A percentile compares a stretch with the other conserved stretches of the same genome.
Evolutionary conservation across 2,329 filamentous ascomycete genomes (phyloP).

Genomic region (Juglanconis oblonga): DNA sequence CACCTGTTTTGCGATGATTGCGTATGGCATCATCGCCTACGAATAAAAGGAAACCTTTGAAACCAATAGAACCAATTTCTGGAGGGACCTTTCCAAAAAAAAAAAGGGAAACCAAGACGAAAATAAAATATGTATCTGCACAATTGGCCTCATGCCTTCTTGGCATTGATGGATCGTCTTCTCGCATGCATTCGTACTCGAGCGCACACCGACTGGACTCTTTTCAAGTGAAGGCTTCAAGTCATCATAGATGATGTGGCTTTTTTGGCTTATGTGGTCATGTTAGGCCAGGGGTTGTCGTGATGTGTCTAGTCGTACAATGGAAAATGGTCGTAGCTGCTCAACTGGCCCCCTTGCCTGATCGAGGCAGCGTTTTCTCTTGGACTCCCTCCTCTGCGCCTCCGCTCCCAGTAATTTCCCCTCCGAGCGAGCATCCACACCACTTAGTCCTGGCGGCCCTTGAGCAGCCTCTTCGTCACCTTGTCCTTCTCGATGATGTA

Average conservation of each 20-base stretch:
- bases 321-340: conserved; percentile 17
- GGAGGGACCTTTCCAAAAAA: no score
- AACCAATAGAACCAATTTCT: not conserved
- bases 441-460: conserved; percentile 87
- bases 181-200: not conserved
- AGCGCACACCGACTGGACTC: not conserved
- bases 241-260: conserved; percentile 7
- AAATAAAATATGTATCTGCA: no score
- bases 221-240: not conserved
- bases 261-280: conserved; percentile 7
- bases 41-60: not conserved
- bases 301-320: conserved; percentile 20
- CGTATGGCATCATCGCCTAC: not conserved
- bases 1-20: not conserved
- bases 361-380: conserved; percentile 5
- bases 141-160: no score
- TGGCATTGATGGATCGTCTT: no score
- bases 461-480: conserved; percentile 97
- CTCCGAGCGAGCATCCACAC: not conserved
- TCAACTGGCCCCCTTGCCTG: conserved; percentile 6
- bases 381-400: not conserved
- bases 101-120: no score
- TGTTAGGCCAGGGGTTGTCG: conserved; percentile 9
- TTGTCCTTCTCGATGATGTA: conserved; percentile 99
- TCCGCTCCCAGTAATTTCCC: not conserved